Evolutionary conservation across 345 rosid genomes (phyloP).

Genomic region (Mercurialis annua): DNA sequence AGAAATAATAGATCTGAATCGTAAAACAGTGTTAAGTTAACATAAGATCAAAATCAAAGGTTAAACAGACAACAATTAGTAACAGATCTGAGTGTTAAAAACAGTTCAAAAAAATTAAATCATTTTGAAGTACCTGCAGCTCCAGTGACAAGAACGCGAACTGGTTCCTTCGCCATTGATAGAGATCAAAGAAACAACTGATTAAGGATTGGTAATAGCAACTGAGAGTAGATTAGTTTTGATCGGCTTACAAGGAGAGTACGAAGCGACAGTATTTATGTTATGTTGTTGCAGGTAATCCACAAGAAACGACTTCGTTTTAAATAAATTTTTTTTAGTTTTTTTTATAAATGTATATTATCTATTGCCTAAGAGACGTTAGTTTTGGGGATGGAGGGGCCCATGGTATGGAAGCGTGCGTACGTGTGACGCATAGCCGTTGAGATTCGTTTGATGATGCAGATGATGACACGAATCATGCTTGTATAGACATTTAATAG

Average conservation of each 20-base stretch:
- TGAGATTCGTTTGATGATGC: constrained; percentile 8
- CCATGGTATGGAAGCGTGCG: neutral
- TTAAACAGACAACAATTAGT: neutral
- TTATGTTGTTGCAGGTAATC: neutral
- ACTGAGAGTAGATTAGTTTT: neutral
- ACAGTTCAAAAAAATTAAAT: neutral
- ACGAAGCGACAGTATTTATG: constrained; percentile 1
- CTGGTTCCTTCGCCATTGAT: constrained; percentile 87
- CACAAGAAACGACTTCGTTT: constrained; percentile 6
- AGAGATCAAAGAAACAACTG: constrained; percentile 17
- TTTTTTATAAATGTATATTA: too few species aligned
- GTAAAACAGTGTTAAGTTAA: neutral
- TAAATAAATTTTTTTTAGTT: neutral
- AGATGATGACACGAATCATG: constrained; percentile 15
- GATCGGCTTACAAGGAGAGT: neutral
- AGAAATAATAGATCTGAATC: constrained; percentile 5
- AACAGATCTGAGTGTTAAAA: constrained; percentile 3
- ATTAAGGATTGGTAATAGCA: too few species aligned
- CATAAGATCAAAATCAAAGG: neutral
- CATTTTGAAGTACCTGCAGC: constrained; percentile 71
- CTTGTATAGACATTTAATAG: neutral
- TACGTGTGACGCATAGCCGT: constrained; percentile 14
- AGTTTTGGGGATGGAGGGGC: neutral
- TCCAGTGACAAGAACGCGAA: constrained; percentile 96
- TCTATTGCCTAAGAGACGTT: neutral